Evolutionary conservation across 495 filamentous ascomycete genomes (phyloP).

Genomic region (Penicillium flavigenum): DNA sequence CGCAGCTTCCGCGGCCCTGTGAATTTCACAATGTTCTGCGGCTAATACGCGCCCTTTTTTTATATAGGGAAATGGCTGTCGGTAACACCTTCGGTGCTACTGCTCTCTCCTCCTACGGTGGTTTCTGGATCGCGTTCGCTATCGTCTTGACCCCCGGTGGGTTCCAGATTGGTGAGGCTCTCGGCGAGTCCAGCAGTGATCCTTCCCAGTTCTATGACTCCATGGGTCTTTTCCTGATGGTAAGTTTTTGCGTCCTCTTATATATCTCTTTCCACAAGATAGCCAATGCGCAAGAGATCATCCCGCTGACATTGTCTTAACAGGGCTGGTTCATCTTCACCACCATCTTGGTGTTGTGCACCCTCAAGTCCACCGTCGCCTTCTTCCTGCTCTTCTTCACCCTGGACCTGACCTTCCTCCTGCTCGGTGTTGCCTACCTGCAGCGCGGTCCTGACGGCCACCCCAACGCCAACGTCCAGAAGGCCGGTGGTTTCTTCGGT

Average conservation of each 20-base stretch:
- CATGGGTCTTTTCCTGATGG: conserved; percentile 82
- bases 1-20: not conserved
- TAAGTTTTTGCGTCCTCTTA: conserved; percentile 33
- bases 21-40: not conserved
- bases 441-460: conserved; percentile 38
- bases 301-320: not conserved
- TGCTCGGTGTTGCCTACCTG: conserved; percentile 77
- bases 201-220: conserved; percentile 58
- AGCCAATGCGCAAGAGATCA: not conserved
- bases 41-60: not conserved
- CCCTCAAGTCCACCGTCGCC: conserved; percentile 87
- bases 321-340: conserved; percentile 99
- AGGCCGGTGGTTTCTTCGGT: conserved; percentile 86
- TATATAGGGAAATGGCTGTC: conserved; percentile 89
- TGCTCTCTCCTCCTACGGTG: conserved; percentile 92
- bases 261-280: not conserved
- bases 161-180: conserved; percentile 53
- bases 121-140: conserved; percentile 93
- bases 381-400: conserved; percentile 96
- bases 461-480: conserved; percentile 56
- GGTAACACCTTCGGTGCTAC: conserved; percentile 98
- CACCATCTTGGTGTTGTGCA: conserved; percentile 80
- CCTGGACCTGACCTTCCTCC: conserved; percentile 88
- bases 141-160: conserved; percentile 84
- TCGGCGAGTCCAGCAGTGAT: conserved; percentile 18